Evolutionary conservation across 768 basidiomycete species (phyloP), one percentile per base, ranked within the genome.

Genomic region (Daedaleopsis nitida): DNA sequence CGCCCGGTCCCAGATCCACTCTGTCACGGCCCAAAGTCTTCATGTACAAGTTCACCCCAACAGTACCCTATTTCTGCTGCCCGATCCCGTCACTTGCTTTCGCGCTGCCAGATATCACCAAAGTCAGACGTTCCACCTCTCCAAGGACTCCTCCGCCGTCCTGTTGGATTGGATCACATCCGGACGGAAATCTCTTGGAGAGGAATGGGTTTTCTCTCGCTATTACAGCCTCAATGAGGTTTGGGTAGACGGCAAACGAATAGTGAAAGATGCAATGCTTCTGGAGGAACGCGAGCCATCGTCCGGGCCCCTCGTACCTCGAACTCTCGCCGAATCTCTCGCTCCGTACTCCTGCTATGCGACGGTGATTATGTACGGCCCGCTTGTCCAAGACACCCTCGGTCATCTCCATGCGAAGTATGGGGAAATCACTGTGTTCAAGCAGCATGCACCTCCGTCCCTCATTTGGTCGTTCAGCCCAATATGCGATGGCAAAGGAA

Each of bases 51-150:
- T 97, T 51, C 75, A 78, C 5, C 68, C 83, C 1, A 69, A 73
- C 0, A 80, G 87, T 42, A 77, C 83, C 2, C 80, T 98, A 52
- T 85, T 95, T 68, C 81, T 97, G 51, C 84, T 98, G 32, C 96
- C 95, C 1, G 91, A 96, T 69, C 93, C 95, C 23, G 92, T 97
- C 51, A 94, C 95, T 21, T 97, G 95, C 74, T 98, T 96, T 77
- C 83, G 84, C 27, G 79, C 81, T 21, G 92, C 96, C 9, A 83
- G 83, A 0, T 98, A 98, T 75, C 82, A 83, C 60, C 96, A 98
- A 71, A 76, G 78, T 3, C 96, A 98, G 78, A 86, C 80, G 44
- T 94, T 98, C 74, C 76, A 79, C 57, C 80, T 97, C 38, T 80
- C 80, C 10, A 68, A 68, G 11, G 79, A 79, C 45, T 82, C 88